phyloP scores from a whole-genome alignment of 306 rosid species.

The Neltuma alba region DNA sequence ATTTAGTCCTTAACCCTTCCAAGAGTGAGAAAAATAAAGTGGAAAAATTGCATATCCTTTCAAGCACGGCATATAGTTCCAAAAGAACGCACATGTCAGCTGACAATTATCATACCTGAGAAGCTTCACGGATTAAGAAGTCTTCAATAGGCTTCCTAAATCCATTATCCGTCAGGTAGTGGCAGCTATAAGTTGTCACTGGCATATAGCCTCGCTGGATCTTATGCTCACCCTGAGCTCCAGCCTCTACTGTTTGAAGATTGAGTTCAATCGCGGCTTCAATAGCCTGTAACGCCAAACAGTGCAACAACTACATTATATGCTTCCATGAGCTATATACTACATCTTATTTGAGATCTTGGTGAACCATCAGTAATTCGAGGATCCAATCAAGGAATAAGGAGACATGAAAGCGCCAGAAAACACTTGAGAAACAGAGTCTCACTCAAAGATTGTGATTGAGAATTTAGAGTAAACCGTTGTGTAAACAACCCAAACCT shows the following conservation, averaged over 20 bases:
- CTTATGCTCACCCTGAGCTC: constrained; percentile 99
- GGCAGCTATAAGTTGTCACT: constrained; percentile 87
- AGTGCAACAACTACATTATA: constrained; percentile 15
- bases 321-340: not conserved
- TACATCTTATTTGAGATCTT: not conserved
- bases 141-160: constrained; percentile 71
- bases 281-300: constrained; percentile 66
- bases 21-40: not conserved
- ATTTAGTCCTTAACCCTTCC: not conserved
- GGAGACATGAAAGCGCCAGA: not conserved
- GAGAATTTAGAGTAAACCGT: not conserved
- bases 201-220: constrained; percentile 96
- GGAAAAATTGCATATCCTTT: constrained; percentile 17
- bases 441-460: not conserved
- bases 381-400: constrained; percentile 16
- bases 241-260: constrained; percentile 89
- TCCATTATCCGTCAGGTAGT: constrained; percentile 68
- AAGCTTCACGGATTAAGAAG: constrained; percentile 74
- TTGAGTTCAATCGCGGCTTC: constrained; percentile 95
- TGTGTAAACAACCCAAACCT: not conserved
- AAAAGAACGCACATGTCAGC: constrained; percentile 9
- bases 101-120: constrained; percentile 63
- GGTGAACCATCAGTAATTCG: not conserved
- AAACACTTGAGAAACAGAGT: not conserved
- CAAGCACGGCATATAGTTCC: not conserved